phyloP scores from a whole-genome alignment of 257 asterid species.

The Apocynum venetum region DNA sequence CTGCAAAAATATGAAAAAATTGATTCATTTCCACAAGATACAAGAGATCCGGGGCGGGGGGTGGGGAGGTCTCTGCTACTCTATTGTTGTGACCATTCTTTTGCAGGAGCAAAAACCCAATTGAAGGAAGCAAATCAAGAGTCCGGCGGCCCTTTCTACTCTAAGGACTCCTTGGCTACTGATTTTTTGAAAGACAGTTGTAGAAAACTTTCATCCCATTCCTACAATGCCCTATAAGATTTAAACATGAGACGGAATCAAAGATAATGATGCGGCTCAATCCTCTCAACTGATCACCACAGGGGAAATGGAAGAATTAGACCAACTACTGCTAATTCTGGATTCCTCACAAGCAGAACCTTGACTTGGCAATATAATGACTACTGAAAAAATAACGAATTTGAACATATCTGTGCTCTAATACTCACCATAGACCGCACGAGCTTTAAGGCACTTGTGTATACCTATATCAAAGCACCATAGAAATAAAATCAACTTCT shows the following conservation, averaged over 20 bases:
- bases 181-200: neutral
- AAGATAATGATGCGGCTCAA: neutral
- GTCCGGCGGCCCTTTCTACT: neutral
- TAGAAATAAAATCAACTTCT: conserved; percentile 9
- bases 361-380: neutral
- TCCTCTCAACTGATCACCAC: neutral
- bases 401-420: neutral
- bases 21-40: conserved; percentile 1
- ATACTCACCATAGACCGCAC: conserved; percentile 86
- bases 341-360: neutral
- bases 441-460: conserved; percentile 94
- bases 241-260: neutral
- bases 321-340: neutral
- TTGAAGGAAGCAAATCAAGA: neutral
- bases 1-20: conserved; percentile 42
- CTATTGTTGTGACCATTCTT: neutral
- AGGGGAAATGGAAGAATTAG: neutral
- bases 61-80: no score
- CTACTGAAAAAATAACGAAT: neutral
- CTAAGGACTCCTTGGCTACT: neutral
- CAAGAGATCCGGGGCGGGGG: neutral
- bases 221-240: neutral
- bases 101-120: neutral
- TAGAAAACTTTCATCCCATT: neutral
- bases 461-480: conserved; percentile 58